phyloP scores from a whole-genome alignment of 805 yeast species.

The Yamadazyma olivae region DNA sequence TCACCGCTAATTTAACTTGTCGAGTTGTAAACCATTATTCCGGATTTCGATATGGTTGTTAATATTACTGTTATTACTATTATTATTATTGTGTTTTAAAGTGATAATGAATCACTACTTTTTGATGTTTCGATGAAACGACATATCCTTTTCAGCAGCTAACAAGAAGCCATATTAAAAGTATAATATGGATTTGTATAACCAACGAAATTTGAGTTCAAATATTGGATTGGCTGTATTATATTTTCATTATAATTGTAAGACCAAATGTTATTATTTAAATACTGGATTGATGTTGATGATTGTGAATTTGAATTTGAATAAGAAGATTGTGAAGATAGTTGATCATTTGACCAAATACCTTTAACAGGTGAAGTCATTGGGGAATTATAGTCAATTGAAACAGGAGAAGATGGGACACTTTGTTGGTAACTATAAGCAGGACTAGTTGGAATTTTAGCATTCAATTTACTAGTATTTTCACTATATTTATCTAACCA shows the following conservation, averaged over 20 bases:
- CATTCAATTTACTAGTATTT: not conserved
- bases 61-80: too few relatives aligned
- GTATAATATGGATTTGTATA: slow-evolving; percentile 37
- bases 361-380: slow-evolving; percentile 24
- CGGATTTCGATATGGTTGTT: too few relatives aligned
- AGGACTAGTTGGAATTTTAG: slow-evolving; percentile 4
- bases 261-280: slow-evolving; percentile 18
- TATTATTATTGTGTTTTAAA: too few relatives aligned
- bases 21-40: too few relatives aligned
- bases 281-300: slow-evolving; percentile 1
- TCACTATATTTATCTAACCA: slow-evolving; percentile 36
- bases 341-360: slow-evolving; percentile 20
- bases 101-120: too few relatives aligned
- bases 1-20: too few relatives aligned
- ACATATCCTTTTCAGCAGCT: not conserved
- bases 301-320: not conserved
- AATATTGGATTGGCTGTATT: slow-evolving; percentile 18
- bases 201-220: slow-evolving; percentile 26
- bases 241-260: slow-evolving; percentile 14
- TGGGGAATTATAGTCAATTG: slow-evolving; percentile 16
- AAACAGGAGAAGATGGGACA: slow-evolving; percentile 20
- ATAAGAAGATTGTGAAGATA: not conserved
- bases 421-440: slow-evolving; percentile 8
- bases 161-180: slow-evolving; percentile 29
- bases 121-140: too few relatives aligned